These are phyloP conservation scores for Letharia lupina DNA, from an alignment of 495 filamentous ascomycete genomes.

Conservation along the genomic window DNA sequence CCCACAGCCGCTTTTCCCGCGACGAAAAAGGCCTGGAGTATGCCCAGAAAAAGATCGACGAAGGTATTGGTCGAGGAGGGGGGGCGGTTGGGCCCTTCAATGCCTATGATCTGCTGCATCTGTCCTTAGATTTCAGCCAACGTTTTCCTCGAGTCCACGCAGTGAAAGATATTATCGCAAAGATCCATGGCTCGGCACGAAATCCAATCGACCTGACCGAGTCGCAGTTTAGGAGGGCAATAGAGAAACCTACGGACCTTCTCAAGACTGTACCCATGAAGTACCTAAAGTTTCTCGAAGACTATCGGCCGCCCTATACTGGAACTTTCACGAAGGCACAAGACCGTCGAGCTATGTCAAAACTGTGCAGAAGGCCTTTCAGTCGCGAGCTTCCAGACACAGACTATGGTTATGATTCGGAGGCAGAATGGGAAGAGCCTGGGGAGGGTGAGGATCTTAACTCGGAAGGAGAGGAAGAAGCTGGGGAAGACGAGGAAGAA, in stretches of 20 bases:
- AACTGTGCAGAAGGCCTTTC: conserved; percentile 64
- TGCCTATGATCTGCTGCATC: conserved; percentile 49
- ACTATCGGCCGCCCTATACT: conserved; percentile 83
- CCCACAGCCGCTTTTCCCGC: conserved; percentile 41
- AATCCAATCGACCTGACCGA: conserved; percentile 39
- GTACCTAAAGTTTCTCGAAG: conserved; percentile 71
- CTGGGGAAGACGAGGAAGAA: conserved; percentile 43
- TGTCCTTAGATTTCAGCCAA: conserved; percentile 42
- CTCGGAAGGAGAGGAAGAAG: conserved; percentile 74
- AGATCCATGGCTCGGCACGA: conserved; percentile 41
- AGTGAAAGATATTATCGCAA: conserved; percentile 59
- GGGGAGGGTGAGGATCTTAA: conserved; percentile 73
- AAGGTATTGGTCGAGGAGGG: conserved; percentile 28
- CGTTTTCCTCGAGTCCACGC: conserved; percentile 43
- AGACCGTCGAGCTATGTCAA: conserved; percentile 41
- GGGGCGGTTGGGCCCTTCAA: conserved; percentile 35
- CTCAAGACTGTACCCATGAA: conserved; percentile 64
- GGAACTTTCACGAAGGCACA: conserved; percentile 66
- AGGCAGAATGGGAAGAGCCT: conserved; percentile 85
- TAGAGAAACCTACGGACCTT: conserved; percentile 37
- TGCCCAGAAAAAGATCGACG: conserved; percentile 41
- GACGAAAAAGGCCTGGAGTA: conserved; percentile 47
- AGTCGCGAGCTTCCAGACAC: conserved; percentile 52
- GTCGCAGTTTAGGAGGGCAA: conserved; percentile 6
- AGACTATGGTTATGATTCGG: conserved; percentile 95